Conservation (phyloP, 164 flowering plant species). For the Amborella trichopoda region DNA sequence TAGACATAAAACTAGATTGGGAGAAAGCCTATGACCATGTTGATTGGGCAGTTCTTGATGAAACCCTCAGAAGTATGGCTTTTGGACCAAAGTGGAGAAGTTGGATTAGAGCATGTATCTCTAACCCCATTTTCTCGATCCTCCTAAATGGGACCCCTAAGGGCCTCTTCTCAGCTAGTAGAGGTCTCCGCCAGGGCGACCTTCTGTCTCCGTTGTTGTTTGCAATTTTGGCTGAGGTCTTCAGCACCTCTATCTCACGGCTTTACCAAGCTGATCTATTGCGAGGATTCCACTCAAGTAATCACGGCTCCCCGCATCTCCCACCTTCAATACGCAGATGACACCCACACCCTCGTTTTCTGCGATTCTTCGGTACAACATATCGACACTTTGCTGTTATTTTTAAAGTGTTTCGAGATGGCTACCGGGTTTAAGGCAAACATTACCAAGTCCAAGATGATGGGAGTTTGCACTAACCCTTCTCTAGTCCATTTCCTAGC, state of each 20-base stretch:
- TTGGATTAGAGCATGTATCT: background rate
- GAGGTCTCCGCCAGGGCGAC: background rate
- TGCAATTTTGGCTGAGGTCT: background rate
- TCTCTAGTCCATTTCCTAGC: too few species aligned
- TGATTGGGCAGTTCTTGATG: too few species aligned
- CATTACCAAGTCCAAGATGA: too few species aligned
- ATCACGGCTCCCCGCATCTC: background rate
- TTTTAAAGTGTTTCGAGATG: background rate
- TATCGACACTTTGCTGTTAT: background rate
- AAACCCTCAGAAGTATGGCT: too few species aligned
- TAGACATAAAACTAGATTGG: too few species aligned
- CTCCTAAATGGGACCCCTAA: background rate
- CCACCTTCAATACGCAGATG: background rate
- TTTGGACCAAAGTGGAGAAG: background rate
- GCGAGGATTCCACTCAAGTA: background rate
- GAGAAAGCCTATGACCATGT: too few species aligned
- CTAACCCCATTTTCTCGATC: background rate
- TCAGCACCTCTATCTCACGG: background rate
- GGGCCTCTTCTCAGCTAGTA: background rate
- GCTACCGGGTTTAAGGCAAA: background rate
- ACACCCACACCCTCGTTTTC: too few species aligned
- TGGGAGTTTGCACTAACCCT: too few species aligned
- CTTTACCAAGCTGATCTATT: background rate
- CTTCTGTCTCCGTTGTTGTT: background rate
- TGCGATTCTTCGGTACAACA: too few species aligned